Evolutionary conservation across 495 filamentous ascomycete genomes (phyloP), one percentile per base, ranked within the genome.

Genomic region (Chaetomidium leptoderma): DNA sequence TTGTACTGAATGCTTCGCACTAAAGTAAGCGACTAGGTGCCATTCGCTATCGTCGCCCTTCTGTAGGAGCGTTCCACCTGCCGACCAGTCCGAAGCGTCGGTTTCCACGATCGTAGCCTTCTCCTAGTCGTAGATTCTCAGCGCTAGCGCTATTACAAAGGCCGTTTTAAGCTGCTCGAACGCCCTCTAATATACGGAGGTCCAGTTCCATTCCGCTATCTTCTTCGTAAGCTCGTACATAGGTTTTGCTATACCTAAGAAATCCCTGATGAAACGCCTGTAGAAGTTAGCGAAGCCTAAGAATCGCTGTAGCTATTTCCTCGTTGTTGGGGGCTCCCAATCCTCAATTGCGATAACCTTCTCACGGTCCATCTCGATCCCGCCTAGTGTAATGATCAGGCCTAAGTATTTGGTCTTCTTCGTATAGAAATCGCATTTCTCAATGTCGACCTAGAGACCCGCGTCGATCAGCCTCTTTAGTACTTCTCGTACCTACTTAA

Each of bases 231-330:
- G 11, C 0, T 51, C 26, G 26, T 51, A 39, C 4, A 61, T 17
- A 13, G 33, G 58, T 21, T 23, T 45, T 0, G 45, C 45, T 0
- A 59, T 27, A 6, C 13, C 27, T 3, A 5, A 19, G 11, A 50
- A 65, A 11, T 45, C 24, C 5, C 21, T 6, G 4, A 65, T 36
- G n/a, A 65, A 65, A 4, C 35, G 27, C 3, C 44, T 14, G 27
- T 61, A 64, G 21, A 64, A 64, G 32, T 59, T 61, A 4, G 24
- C n/a, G 24, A 64, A 65, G 11, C 51, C 19, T 13, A 57, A 5
- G 42, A 56, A 43, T 0, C 21, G 17, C 35, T 39, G 21, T 11
- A 37, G 30, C 0, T 53, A 29, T 30, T 37, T 57, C 3, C 42
- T 8, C 2, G 26, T 32, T 2, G 49, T 53, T 0, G 13, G 16